Evolutionary conservation across 208 protist genomes (phyloP).

Genomic region (Trichomonas tenax): DNA sequence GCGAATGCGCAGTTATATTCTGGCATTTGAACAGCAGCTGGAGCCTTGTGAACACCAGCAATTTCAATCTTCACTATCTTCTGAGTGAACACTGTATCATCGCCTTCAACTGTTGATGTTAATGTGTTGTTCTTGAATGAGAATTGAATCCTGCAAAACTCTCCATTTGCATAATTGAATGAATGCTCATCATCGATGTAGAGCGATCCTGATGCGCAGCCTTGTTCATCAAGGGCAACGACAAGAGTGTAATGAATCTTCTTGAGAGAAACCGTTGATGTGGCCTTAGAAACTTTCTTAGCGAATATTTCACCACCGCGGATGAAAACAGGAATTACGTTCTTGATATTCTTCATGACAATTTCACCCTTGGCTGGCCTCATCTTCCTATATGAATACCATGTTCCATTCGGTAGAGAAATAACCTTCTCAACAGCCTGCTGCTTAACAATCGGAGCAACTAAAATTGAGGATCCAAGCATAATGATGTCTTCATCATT

Average conservation of each 20-base stretch:
- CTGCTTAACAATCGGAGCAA: constrained; percentile 54
- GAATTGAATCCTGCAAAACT: background rate
- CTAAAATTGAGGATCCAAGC: constrained; percentile 69
- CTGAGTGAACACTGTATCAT: background rate
- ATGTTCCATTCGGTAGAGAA: background rate
- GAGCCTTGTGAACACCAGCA: background rate
- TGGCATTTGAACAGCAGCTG: background rate
- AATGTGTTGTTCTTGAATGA: background rate
- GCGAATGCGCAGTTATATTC: background rate
- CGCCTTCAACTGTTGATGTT: background rate
- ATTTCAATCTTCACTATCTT: background rate
- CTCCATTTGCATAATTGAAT: constrained; percentile 21
- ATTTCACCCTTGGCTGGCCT: constrained; percentile 1
- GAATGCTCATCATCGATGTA: constrained; percentile 34
- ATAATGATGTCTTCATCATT: constrained; percentile 32
- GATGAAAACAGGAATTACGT: background rate
- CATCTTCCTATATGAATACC: constrained; percentile 50
- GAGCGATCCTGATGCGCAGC: constrained; percentile 6
- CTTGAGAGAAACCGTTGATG: constrained; percentile 54
- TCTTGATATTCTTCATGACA: background rate
- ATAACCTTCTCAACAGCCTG: background rate
- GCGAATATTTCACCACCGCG: constrained; percentile 44
- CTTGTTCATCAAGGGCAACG: constrained; percentile 30
- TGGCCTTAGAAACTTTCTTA: constrained; percentile 63
- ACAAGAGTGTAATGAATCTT: constrained; percentile 49